Conservation (phyloP, 1,139 yeast genomes). For the Torulaspora globosa region DNA sequence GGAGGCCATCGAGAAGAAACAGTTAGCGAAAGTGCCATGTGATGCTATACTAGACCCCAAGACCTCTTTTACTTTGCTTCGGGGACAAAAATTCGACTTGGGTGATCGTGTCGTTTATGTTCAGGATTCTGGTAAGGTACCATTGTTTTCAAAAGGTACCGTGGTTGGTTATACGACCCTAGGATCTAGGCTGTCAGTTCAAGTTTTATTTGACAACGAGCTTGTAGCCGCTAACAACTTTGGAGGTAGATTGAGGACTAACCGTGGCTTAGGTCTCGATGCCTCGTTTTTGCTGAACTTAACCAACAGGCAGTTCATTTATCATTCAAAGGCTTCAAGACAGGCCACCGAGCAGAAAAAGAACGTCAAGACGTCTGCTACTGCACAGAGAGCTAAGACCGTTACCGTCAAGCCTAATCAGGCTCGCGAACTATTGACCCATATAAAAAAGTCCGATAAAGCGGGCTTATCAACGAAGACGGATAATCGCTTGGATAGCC, state of each 20-base stretch:
- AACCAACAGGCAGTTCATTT: conserved; percentile 67
- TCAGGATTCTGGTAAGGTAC: conserved; percentile 85
- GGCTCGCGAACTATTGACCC: conserved; percentile 31
- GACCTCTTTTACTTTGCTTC: conserved; percentile 66
- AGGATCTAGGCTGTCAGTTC: conserved; percentile 51
- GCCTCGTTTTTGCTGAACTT: conserved; percentile 78
- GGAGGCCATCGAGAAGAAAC: conserved; percentile 46
- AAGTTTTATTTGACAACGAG: conserved; percentile 78
- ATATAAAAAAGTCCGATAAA: conserved; percentile 26
- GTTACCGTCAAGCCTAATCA: conserved; percentile 24
- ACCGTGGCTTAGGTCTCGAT: conserved; percentile 80
- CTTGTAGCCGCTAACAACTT: conserved; percentile 77
- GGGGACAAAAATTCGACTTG: conserved; percentile 69
- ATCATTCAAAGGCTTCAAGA: conserved; percentile 66
- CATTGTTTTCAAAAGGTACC: conserved; percentile 83
- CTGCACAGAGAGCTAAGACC: conserved; percentile 14
- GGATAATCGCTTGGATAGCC: too few species aligned
- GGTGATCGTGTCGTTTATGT: conserved; percentile 91
- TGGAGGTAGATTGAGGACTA: conserved; percentile 70
- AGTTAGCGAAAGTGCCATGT: conserved; percentile 78
- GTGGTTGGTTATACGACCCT: conserved; percentile 73
- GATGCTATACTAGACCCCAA: conserved; percentile 77
- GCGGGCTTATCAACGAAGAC: conserved; percentile 8
- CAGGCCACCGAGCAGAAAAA: conserved; percentile 28
- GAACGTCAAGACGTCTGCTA: conserved; percentile 11